phyloP scores from a whole-genome alignment of 2,329 filamentous ascomycete species.

The Fusarium torulosum region DNA sequence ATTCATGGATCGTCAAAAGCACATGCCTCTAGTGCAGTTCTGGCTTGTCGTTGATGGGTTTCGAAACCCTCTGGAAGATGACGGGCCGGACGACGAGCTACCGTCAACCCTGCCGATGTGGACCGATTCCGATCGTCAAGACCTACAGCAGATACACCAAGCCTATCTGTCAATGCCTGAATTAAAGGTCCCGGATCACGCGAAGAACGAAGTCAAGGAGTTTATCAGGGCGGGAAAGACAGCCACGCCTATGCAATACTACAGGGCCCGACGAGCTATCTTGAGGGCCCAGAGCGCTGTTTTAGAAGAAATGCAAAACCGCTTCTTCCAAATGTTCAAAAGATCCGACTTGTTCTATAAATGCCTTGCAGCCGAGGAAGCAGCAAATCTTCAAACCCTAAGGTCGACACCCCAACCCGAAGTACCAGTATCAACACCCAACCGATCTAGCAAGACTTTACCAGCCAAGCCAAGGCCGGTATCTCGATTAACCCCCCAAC shows the following conservation, averaged over 20 bases:
- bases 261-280: conserved; percentile 83
- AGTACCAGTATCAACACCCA: conserved; percentile 45
- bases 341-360: conserved; percentile 97
- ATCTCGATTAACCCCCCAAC: conserved; percentile 57
- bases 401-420: conserved; percentile 41
- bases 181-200: conserved; percentile 78
- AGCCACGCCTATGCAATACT: conserved; percentile 85
- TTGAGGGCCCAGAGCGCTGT: conserved; percentile 84
- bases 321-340: conserved; percentile 87
- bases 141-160: conserved; percentile 92
- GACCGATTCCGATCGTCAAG: conserved; percentile 85
- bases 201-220: conserved; percentile 76
- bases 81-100: conserved; percentile 72
- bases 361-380: conserved; percentile 89
- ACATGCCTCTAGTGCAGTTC: conserved; percentile 94
- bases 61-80: conserved; percentile 90
- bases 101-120: conserved; percentile 75
- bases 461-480: conserved; percentile 60
- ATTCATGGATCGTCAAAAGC: conserved; percentile 92
- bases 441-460: conserved; percentile 54
- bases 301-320: conserved; percentile 84
- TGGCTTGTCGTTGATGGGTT: conserved; percentile 99
- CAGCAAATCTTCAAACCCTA: conserved; percentile 56
- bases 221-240: conserved; percentile 84
- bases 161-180: conserved; percentile 87